Evolutionary conservation across 1,139 yeast species (phyloP).

Genomic region (Yamadazyma diospyri): DNA sequence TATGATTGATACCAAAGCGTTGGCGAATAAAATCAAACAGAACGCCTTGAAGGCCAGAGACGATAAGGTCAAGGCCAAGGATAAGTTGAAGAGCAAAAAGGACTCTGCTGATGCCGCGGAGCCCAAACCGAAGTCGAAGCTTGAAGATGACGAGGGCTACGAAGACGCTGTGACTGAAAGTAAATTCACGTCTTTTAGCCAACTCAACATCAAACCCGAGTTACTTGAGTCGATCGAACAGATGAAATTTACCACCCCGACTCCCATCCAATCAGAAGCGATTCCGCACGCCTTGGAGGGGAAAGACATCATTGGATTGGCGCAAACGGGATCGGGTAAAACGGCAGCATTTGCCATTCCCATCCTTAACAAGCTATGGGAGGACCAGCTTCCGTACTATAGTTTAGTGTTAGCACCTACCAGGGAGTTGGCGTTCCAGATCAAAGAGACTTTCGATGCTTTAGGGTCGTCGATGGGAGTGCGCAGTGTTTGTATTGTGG

Average conservation of each 20-base stretch:
- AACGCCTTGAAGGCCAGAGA: slow-evolving; percentile 40
- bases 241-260: slow-evolving; percentile 64
- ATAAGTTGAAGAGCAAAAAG: slow-evolving; percentile 2
- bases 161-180: slow-evolving; percentile 15
- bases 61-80: slow-evolving; percentile 12
- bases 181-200: slow-evolving; percentile 41
- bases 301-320: slow-evolving; percentile 75
- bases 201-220: slow-evolving; percentile 72
- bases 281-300: slow-evolving; percentile 92
- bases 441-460: slow-evolving; percentile 93
- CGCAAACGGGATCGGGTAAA: slow-evolving; percentile 83
- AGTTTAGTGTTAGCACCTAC: slow-evolving; percentile 95
- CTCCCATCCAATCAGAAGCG: slow-evolving; percentile 90
- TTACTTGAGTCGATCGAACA: slow-evolving; percentile 73
- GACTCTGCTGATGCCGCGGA: not conserved
- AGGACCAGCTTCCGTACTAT: slow-evolving; percentile 81
- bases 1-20: slow-evolving; percentile 17
- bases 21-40: slow-evolving; percentile 51
- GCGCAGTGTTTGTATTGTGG: slow-evolving; percentile 82
- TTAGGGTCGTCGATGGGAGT: slow-evolving; percentile 89
- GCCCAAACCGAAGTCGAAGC: slow-evolving; percentile 3
- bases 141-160: slow-evolving; percentile 9
- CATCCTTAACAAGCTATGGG: slow-evolving; percentile 84
- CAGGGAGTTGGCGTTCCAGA: slow-evolving; percentile 94
- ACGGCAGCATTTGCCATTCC: slow-evolving; percentile 90